phyloP scores from a whole-genome alignment of 352 stramenopile genomes.

The Globisporangium radiosum region DNA sequence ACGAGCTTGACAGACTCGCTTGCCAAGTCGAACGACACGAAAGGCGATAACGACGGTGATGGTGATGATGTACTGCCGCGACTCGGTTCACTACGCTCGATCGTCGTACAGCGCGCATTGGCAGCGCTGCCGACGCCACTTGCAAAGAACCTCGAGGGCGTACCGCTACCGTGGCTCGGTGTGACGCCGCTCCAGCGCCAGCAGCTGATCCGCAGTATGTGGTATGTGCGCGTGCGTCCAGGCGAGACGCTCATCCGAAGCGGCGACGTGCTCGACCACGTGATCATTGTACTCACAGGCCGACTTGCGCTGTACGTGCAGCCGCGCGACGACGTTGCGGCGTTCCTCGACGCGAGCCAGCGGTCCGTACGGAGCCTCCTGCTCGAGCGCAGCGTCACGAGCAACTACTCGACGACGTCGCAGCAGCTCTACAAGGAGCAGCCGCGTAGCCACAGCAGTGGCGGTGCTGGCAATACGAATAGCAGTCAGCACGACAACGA shows the following conservation, averaged over 20 bases:
- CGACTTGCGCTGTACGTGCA: slow-evolving; percentile 33
- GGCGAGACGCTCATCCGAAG: slow-evolving; percentile 35
- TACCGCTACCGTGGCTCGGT: slow-evolving; percentile 24
- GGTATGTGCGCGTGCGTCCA: slow-evolving; percentile 17
- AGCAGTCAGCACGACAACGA: not conserved
- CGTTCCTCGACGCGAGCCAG: slow-evolving; percentile 42
- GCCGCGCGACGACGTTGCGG: slow-evolving; percentile 29
- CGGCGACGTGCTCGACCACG: slow-evolving; percentile 33
- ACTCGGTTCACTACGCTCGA: slow-evolving; percentile 6
- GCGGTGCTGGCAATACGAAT: no score
- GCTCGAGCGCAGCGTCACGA: slow-evolving; percentile 49
- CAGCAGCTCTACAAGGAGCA: slow-evolving; percentile 36
- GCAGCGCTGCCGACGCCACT: slow-evolving; percentile 15
- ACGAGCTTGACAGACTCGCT: no score
- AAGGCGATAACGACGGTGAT: not conserved
- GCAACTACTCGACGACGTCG: slow-evolving; percentile 66
- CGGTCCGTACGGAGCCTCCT: slow-evolving; percentile 47
- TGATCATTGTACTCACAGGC: slow-evolving; percentile 43
- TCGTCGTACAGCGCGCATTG: slow-evolving; percentile 1
- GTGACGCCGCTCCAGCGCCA: slow-evolving; percentile 24
- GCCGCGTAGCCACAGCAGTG: not conserved
- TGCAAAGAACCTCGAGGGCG: slow-evolving; percentile 22
- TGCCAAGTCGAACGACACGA: not conserved
- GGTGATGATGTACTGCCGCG: not conserved
- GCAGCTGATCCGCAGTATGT: slow-evolving; percentile 30